Percentiles rank a stretch among this genome's conserved stretches.
Evolutionary conservation across 2,329 filamentous ascomycete genomes (phyloP).

Genomic region (Pyrenochaeta sp.): DNA sequence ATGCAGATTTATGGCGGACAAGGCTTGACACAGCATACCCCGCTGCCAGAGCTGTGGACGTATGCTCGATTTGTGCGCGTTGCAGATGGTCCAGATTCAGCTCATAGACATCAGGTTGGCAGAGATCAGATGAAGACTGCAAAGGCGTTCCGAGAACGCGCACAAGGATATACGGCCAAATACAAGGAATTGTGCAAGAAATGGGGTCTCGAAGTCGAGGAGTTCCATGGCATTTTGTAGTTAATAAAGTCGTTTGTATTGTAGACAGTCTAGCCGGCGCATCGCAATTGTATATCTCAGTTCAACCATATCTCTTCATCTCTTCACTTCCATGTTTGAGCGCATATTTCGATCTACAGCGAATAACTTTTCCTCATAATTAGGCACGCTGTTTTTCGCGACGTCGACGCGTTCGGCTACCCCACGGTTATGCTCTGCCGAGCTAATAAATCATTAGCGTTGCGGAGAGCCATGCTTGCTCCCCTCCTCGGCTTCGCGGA

Average conservation of each 20-base stretch:
- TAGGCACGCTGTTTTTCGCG: neutral
- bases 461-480: constrained; percentile 2
- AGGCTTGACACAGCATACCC: constrained; percentile 53
- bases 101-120: constrained; percentile 53
- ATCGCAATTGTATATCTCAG: neutral
- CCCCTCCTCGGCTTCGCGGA: constrained; percentile 7
- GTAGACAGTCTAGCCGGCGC: too few species aligned
- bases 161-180: constrained; percentile 44
- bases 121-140: constrained; percentile 53
- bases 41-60: constrained; percentile 53
- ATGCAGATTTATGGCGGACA: constrained; percentile 55
- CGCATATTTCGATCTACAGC: neutral
- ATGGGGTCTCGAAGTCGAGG: constrained; percentile 40
- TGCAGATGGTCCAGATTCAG: constrained; percentile 53
- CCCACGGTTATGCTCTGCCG: constrained; percentile 1
- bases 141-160: constrained; percentile 41
- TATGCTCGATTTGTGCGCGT: constrained; percentile 53
- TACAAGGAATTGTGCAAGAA: constrained; percentile 46
- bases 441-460: neutral
- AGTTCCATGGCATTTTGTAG: constrained; percentile 38
- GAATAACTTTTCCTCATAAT: neutral
- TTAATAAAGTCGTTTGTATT: neutral
- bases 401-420: neutral
- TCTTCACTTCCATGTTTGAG: too few species aligned
- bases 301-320: neutral